A percentile compares a stretch with the other conserved stretches of the same genome.
These are phyloP conservation scores for Boletus sensibilis DNA, from an alignment of 768 basidiomycete genomes.

Conservation along the genomic window DNA sequence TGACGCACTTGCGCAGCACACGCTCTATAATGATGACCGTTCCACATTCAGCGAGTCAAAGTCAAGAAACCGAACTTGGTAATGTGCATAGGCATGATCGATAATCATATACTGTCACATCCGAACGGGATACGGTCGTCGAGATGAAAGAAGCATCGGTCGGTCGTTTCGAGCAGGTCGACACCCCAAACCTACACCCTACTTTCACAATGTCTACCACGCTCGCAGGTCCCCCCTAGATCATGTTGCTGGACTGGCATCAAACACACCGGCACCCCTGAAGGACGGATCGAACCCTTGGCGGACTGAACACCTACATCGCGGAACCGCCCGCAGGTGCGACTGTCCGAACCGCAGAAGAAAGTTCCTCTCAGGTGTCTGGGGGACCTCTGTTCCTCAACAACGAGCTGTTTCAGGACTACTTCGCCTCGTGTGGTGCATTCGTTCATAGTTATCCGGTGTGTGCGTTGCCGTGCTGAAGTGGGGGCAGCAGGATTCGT, in stretches of 20 bases:
- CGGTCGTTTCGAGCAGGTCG: background rate
- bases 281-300: constrained; percentile 46
- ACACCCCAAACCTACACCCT: background rate
- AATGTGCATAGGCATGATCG: too few relatives aligned
- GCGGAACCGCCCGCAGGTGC: constrained; percentile 40
- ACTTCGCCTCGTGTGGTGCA: constrained; percentile 56
- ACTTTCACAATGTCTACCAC: constrained; percentile 18
- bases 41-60: too few relatives aligned
- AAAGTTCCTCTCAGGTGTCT: constrained; percentile 57
- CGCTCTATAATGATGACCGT: too few relatives aligned
- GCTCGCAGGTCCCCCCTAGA: constrained; percentile 43
- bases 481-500: constrained; percentile 43
- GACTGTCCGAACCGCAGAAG: constrained; percentile 25
- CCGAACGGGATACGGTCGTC: background rate
- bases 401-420: constrained; percentile 58
- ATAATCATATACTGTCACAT: too few relatives aligned
- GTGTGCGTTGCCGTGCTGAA: background rate
- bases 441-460: too few relatives aligned
- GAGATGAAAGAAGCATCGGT: background rate
- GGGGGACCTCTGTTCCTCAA: constrained; percentile 53
- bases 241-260: constrained; percentile 51
- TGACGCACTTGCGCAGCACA: too few relatives aligned
- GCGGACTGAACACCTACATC: constrained; percentile 52
- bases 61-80: too few relatives aligned
- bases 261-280: constrained; percentile 48